phyloP scores from a whole-genome alignment of 2,329 filamentous ascomycete genomes.

The Chrysoporthe cubensis region DNA sequence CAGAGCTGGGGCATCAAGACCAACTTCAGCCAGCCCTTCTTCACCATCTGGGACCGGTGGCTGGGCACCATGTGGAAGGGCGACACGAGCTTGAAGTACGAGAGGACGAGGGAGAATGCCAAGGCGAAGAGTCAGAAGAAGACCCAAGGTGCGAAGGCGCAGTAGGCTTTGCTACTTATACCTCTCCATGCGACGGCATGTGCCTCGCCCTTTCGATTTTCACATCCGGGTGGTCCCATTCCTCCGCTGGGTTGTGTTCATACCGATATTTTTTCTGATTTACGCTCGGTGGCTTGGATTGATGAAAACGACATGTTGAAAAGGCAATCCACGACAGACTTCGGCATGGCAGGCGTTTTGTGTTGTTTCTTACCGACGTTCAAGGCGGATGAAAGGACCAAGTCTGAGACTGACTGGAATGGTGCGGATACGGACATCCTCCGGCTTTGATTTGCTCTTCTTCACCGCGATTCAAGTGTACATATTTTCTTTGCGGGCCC shows the following conservation, averaged over 20 bases:
- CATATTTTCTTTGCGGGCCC: neutral
- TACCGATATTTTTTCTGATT: neutral
- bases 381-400: no score
- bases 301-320: constrained; percentile 11
- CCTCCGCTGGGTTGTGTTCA: neutral
- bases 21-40: constrained; percentile 89
- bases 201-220: neutral
- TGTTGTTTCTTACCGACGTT: neutral
- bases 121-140: constrained; percentile 46
- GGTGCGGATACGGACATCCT: neutral
- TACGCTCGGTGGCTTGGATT: constrained; percentile 7
- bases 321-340: neutral
- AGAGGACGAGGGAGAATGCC: constrained; percentile 40
- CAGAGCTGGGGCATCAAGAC: constrained; percentile 99
- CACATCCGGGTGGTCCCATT: neutral
- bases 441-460: neutral
- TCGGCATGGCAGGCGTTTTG: constrained; percentile 14
- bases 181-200: neutral
- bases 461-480: neutral
- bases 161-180: constrained; percentile 6
- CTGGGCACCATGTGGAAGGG: constrained; percentile 84
- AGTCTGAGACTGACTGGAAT: neutral
- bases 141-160: constrained; percentile 23
- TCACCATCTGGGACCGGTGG: constrained; percentile 90
- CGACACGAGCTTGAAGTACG: constrained; percentile 51